Base-by-base conservation (phyloP, 768 basidiomycete genomes). In the Suillus subaureus region DNA sequence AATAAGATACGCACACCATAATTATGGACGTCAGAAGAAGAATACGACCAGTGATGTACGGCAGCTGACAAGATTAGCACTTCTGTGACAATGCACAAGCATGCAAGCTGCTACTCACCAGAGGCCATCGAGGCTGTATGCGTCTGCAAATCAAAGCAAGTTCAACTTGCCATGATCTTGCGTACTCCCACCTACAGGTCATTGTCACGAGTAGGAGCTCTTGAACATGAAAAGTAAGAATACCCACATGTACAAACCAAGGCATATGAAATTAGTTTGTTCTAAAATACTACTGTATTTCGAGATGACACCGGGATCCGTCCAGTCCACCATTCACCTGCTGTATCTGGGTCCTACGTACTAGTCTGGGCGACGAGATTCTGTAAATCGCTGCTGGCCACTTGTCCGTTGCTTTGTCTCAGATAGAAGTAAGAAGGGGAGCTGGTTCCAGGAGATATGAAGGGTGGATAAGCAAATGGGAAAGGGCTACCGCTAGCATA, bases 121-220 rank as follows among this genome's bases (percentile, higher is more conserved):
- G 58, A 42, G 58, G 58, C 58, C 58, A 60, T 42, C 58, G 40
- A 31, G 18, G 58, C 18, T 18, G 39, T 21, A 60, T 42, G 39
- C 40, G 58, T 42, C 40, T 40, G 28, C 26, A 11, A 42, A 60
- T 42, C 40, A 60, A 42, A 42, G 58, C 58, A 28, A 31, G 18
- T 28, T 60, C 58, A 18, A 60, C 3, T 60, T 60, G 26, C 26
- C 40, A 60, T 21, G 58, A 60, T 42, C 18, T 6, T 21, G 26
- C 6, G 28, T 60, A 60, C 40, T 60, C 58, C 58, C 58, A 60
- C 11, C 58, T 60, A 31, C 6, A 6, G 6, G 18, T 7, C 8
- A 40, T 42, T 11, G 6, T 9, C 3, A 42, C 42, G 18, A 42
- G 26, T 11, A 28, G 58, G 18, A 28, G 18, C 11, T 60, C 28